Evolutionary conservation across 768 basidiomycete genomes (phyloP).

Genomic region (Boletus subcaerulescens): DNA sequence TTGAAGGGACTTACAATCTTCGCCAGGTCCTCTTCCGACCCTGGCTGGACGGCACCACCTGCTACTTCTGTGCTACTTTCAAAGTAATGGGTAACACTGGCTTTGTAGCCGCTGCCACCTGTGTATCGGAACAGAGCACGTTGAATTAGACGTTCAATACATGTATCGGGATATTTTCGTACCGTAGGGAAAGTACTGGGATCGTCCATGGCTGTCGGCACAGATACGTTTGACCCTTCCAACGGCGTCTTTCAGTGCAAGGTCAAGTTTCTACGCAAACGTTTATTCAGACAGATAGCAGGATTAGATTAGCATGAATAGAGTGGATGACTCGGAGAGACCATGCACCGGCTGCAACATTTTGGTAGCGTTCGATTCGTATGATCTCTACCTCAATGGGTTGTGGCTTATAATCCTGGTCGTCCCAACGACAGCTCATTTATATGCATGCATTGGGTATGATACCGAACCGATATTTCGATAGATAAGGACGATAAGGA

Average conservation of each 20-base stretch:
- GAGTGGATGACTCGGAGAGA: neutral
- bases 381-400: neutral
- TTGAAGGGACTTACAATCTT: constrained; percentile 3
- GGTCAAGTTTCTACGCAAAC: neutral
- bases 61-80: constrained; percentile 13
- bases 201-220: neutral
- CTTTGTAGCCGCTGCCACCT: constrained; percentile 16
- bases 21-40: constrained; percentile 7
- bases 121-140: neutral
- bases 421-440: neutral
- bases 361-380: neutral
- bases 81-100: constrained; percentile 10
- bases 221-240: constrained; percentile 2
- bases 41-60: constrained; percentile 11
- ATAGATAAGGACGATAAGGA: too few species aligned
- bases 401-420: too few species aligned
- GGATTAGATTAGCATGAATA: neutral
- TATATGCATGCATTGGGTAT: neutral
- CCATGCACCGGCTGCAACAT: neutral
- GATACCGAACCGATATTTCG: neutral
- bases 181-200: constrained; percentile 11
- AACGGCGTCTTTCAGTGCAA: neutral
- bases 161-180: neutral
- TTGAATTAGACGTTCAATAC: neutral
- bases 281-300: neutral